Base-by-base conservation (phyloP, 371 early-diverging fungal genomes). In the Neoconidiobolus thromboides region DNA sequence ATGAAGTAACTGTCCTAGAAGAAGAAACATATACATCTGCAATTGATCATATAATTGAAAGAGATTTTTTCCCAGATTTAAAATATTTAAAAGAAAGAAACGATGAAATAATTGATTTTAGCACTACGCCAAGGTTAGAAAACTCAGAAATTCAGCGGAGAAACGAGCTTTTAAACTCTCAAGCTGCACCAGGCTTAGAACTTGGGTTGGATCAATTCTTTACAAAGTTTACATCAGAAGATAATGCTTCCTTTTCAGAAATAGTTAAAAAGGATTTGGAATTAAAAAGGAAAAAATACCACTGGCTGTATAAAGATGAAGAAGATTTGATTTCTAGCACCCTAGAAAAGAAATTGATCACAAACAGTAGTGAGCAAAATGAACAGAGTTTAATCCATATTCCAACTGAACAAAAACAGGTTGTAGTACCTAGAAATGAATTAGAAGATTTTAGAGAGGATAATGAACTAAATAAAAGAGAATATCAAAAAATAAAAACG, bases 51-150 rank as follows among this genome's bases (percentile, higher is more conserved):
- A 88, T 91, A 61, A 88, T 91, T 55, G 79, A 88, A 65, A 72
- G 91, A 4, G 91, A 91, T 65, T 91, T 86, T 64, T 91, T 85
- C 60, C 91, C 91, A 1, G 72, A 82, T 55, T 73, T 89, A 9
- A 74, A 78, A 15, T 72, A 72, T 50, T 62, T 90, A 53, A 74
- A 72, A 7, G 47, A 46, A 46, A 46, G 47, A 46, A 7, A 46
- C 10, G n/a, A 46, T 7, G 47, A 46, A n/a, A n/a, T 46, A 7
- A 46, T 46, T 46, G 7, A 7, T 46, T n/a, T 46, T 46, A 10
- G 10, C n/a, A 7, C 47, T 46, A 10, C 47, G n/a, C 47, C n/a
- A 46, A n/a, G 7, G 47, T 46, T 10, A 10, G 7, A 46, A n/a
- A 46, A n/a, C 7, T 10, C 7, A 46, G 47, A 46, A 46, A 46